A percentile compares a stretch with the other conserved stretches of the same genome.
phyloP scores from a whole-genome alignment of 75 land plant genomes.

The Adiantum capillusveneris region DNA sequence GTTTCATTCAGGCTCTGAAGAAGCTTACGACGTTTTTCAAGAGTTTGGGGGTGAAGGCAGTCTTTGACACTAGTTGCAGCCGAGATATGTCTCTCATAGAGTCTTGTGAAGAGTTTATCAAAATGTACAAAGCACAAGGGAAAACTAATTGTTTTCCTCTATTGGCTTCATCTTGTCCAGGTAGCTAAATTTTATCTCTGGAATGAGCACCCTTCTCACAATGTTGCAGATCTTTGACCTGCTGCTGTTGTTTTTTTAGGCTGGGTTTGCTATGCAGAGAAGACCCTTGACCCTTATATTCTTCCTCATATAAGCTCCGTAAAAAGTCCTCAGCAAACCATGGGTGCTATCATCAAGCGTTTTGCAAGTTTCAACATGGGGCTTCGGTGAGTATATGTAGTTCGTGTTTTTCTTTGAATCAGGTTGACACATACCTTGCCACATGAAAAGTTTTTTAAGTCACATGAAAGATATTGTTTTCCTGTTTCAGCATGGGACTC shows the following conservation, averaged over 20 bases:
- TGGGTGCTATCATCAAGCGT: slow-evolving; percentile 77
- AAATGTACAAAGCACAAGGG: slow-evolving; percentile 35
- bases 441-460: too few species aligned
- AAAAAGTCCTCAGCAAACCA: slow-evolving; percentile 94
- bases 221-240: too few species aligned
- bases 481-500: too few species aligned
- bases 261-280: slow-evolving; percentile 99
- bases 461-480: too few species aligned
- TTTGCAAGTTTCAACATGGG: slow-evolving; percentile 53
- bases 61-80: slow-evolving; percentile 97
- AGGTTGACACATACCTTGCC: too few species aligned
- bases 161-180: slow-evolving; percentile 94
- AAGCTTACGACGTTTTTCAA: slow-evolving; percentile 85
- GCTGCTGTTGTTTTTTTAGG: too few species aligned
- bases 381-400: slow-evolving; percentile 37
- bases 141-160: slow-evolving; percentile 45
- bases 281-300: slow-evolving; percentile 86
- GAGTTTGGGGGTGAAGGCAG: slow-evolving; percentile 86
- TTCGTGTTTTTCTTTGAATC: too few species aligned
- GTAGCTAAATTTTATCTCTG: slow-evolving; percentile 33
- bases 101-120: slow-evolving; percentile 78
- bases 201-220: too few species aligned
- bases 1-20: slow-evolving; percentile 58
- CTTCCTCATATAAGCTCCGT: slow-evolving; percentile 86
- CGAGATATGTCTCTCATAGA: slow-evolving; percentile 90